These are phyloP conservation scores for Aulographum hederae DNA, from an alignment of 2,329 filamentous ascomycete species.

Conservation along the genomic window DNA sequence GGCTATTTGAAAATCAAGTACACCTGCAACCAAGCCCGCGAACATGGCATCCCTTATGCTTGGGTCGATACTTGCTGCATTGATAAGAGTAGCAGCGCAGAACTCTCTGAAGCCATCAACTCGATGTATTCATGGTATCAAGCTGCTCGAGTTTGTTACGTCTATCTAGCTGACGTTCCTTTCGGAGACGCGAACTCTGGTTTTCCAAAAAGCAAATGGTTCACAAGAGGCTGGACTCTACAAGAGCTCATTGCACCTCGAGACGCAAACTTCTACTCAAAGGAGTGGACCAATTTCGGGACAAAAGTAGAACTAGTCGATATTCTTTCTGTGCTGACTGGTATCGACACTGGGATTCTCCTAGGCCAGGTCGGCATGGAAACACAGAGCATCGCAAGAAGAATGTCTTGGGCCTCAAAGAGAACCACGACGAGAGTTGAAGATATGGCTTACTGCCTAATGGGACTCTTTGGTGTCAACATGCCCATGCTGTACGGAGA, in stretches of 20 bases:
- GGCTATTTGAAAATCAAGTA: too few relatives aligned
- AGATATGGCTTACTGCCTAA: neutral
- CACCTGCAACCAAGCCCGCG: neutral
- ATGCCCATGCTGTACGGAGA: neutral
- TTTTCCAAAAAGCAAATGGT: constrained; percentile 5
- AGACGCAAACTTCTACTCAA: constrained; percentile 5
- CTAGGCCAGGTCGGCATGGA: neutral
- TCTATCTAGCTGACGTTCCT: constrained; percentile 7
- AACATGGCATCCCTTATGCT: neutral
- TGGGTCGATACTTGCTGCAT: neutral
- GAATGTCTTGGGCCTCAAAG: constrained; percentile 4
- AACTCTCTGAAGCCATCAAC: constrained; percentile 17
- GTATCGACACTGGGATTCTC: constrained; percentile 1
- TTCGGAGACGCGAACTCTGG: constrained; percentile 1
- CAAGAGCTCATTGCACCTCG: constrained; percentile 5
- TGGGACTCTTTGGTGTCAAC: neutral
- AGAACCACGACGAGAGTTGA: neutral
- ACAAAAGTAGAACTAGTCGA: constrained; percentile 2
- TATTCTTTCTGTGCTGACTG: constrained; percentile 3
- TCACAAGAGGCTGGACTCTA: constrained; percentile 6
- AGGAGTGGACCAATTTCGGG: constrained; percentile 2
- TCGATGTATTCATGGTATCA: constrained; percentile 8
- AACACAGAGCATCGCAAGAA: constrained; percentile 1
- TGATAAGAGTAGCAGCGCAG: constrained; percentile 11
- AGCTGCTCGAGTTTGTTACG: constrained; percentile 8